These are phyloP conservation scores for Colletotrichum shisoi DNA, from an alignment of 2,329 filamentous ascomycete genomes.

Conservation along the genomic window DNA sequence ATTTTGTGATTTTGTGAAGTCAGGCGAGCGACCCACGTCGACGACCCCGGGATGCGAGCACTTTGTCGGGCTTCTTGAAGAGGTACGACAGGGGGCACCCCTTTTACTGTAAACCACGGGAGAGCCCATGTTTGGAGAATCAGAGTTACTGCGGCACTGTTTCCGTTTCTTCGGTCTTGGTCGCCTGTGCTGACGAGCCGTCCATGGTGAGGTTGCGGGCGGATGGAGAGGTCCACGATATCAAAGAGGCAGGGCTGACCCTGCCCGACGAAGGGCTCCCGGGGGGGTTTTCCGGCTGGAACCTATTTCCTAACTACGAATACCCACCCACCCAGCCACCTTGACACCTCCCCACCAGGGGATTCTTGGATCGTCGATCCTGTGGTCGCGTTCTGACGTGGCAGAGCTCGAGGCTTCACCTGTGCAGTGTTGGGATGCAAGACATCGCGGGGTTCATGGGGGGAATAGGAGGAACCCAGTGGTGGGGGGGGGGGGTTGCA, in stretches of 20 bases:
- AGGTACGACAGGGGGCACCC: background rate
- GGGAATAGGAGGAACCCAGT: background rate
- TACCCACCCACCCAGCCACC: too few species aligned
- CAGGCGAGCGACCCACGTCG: background rate
- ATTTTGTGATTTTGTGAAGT: background rate
- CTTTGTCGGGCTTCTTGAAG: background rate
- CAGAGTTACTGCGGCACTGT: too few species aligned
- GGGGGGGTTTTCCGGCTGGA: background rate
- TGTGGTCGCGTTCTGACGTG: conserved; percentile 19
- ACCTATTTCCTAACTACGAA: too few species aligned
- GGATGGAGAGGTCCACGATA: background rate
- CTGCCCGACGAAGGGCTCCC: background rate
- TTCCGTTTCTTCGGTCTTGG: too few species aligned
- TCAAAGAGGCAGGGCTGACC: background rate
- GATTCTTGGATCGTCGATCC: background rate
- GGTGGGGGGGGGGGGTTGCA: background rate
- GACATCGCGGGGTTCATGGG: conserved; percentile 4
- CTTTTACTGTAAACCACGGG: background rate
- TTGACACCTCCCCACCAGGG: background rate
- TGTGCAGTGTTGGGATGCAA: background rate
- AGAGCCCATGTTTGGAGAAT: too few species aligned
- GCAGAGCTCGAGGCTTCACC: background rate
- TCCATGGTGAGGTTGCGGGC: too few species aligned
- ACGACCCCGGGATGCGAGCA: background rate
- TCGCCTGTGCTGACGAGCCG: too few species aligned